Conservation (phyloP, 768 basidiomycete genomes). For the Tulasnella sp. region DNA sequence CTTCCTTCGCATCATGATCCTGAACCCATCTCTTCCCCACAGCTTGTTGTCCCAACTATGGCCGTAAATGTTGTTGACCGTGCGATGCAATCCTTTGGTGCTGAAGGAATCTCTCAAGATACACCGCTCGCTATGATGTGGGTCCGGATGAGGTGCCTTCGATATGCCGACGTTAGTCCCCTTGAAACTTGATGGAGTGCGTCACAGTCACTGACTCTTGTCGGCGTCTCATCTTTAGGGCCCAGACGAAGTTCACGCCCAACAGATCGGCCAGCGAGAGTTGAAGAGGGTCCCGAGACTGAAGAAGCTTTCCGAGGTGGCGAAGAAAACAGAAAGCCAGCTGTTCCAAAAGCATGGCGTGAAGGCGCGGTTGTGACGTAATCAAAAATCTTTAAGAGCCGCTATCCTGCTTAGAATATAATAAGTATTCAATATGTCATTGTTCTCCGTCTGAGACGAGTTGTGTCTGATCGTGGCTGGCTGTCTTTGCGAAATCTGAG, state of each 20-base stretch:
- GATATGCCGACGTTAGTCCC: slow-evolving; percentile 76
- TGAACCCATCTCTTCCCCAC: no score
- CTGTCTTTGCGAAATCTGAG: no score
- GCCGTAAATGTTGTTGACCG: slow-evolving; percentile 82
- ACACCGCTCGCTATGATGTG: slow-evolving; percentile 67
- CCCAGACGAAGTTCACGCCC: slow-evolving; percentile 72
- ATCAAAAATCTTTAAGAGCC: no score
- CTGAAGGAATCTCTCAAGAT: slow-evolving; percentile 92
- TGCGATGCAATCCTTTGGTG: slow-evolving; percentile 92
- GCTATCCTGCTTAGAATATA: no score
- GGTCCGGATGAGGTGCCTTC: slow-evolving; percentile 74
- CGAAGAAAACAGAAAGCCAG: slow-evolving; percentile 49
- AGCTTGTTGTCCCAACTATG: slow-evolving; percentile 94
- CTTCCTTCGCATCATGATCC: no score
- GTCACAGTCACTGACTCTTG: background rate
- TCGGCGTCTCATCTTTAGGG: slow-evolving; percentile 21
- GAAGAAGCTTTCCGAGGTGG: slow-evolving; percentile 41
- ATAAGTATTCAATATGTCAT: no score
- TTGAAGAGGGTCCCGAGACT: slow-evolving; percentile 64
- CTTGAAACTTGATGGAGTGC: background rate
- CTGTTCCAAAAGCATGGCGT: slow-evolving; percentile 26
- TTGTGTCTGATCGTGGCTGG: no score
- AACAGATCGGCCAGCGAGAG: slow-evolving; percentile 88
- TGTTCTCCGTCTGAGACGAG: no score
- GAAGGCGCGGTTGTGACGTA: slow-evolving; percentile 12